Base-by-base conservation (phyloP, 2,329 filamentous ascomycete genomes). In the Pyrenophora teres region DNA sequence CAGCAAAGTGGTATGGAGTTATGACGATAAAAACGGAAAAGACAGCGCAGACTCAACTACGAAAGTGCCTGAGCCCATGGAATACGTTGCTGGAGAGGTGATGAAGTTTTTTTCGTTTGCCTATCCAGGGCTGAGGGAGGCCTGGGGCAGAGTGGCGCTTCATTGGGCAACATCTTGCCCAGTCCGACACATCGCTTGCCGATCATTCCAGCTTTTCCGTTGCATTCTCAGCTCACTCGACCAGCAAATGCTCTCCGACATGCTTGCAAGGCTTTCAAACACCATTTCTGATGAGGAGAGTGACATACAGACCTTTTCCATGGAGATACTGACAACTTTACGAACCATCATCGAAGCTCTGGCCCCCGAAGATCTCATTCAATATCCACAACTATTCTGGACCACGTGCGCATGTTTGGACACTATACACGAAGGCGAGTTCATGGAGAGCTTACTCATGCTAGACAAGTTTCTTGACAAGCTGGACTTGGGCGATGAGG, bases 321-420 rank as follows among this genome's bases (percentile, higher is more conserved):
- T 97, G 87, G 95, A 99, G 70, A 97, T 99, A 50, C 76, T 99
- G 46, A 97, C 92, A 0, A 99, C 95, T 0, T 74, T 99, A 44
- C 92, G 95, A 68, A 92, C 92, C 0, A 88, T 99, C 38, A 96
- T 99, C 50, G 83, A 86, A 60, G 94, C 93, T 48, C 78, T 97
- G 23, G 87, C 92, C 16, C 81, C 88, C 0, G 83, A 88, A 32
- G 88, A 92, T 69, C 80, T 99, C 2, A 76, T 96, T 40, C 86
- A 87, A n/a, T 97, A 96, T 60, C 94, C 94, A 1, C 93, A 97
- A 67, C 79, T 99, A 1, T 97, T 99, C 74, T 99, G 95, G 95
- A 96, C 93, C 0, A 96, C 90, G 0, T 97, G 92, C 65, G 94
- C 94, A 9, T 99, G 94, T 70, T 78, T 99, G 16, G 92, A 97